A percentile compares a stretch with the other conserved stretches of the same genome.
These are phyloP conservation scores for Pisolithus marmoratus DNA, from an alignment of 768 basidiomycete species.

Conservation along the genomic window DNA sequence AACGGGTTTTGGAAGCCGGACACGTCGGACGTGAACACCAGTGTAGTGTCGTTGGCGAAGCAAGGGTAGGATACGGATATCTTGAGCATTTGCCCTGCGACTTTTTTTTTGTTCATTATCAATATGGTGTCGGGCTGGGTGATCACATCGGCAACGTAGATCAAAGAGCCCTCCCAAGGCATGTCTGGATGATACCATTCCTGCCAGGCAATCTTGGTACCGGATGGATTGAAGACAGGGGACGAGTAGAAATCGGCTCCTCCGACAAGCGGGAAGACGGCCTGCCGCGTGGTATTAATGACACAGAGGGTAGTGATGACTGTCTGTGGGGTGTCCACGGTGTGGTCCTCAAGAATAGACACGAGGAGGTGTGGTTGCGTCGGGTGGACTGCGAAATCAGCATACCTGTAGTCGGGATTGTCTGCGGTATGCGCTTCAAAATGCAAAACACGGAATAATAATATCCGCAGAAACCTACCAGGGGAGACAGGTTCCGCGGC, in stretches of 20 bases:
- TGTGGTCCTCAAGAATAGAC: slow-evolving; percentile 69
- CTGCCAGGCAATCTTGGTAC: slow-evolving; percentile 52
- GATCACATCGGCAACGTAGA: slow-evolving; percentile 48
- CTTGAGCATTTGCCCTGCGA: slow-evolving; percentile 48
- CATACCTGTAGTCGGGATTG: slow-evolving; percentile 45
- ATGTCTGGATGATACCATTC: slow-evolving; percentile 67
- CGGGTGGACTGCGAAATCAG: slow-evolving; percentile 58
- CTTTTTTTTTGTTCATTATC: slow-evolving; percentile 32
- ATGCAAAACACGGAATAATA: not conserved
- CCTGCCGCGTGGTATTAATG: slow-evolving; percentile 44
- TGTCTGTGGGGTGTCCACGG: slow-evolving; percentile 30
- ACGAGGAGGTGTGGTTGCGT: slow-evolving; percentile 46
- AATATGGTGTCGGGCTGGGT: slow-evolving; percentile 23
- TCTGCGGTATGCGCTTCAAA: slow-evolving; percentile 5
- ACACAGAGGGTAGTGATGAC: slow-evolving; percentile 50
- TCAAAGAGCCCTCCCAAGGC: slow-evolving; percentile 64
- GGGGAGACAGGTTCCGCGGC: slow-evolving; percentile 50
- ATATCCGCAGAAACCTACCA: slow-evolving; percentile 34
- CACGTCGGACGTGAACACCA: slow-evolving; percentile 62
- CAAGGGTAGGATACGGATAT: slow-evolving; percentile 53
- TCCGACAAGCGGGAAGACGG: slow-evolving; percentile 39
- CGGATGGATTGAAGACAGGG: slow-evolving; percentile 57
- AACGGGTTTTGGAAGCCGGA: slow-evolving; percentile 64
- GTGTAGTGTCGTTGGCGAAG: slow-evolving; percentile 50
- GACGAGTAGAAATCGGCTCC: slow-evolving; percentile 71